Percentiles rank a stretch among this genome's conserved stretches.
phyloP scores from a whole-genome alignment of 1,284 basidiomycete species.

The Cutaneotrichosporon sp. region DNA sequence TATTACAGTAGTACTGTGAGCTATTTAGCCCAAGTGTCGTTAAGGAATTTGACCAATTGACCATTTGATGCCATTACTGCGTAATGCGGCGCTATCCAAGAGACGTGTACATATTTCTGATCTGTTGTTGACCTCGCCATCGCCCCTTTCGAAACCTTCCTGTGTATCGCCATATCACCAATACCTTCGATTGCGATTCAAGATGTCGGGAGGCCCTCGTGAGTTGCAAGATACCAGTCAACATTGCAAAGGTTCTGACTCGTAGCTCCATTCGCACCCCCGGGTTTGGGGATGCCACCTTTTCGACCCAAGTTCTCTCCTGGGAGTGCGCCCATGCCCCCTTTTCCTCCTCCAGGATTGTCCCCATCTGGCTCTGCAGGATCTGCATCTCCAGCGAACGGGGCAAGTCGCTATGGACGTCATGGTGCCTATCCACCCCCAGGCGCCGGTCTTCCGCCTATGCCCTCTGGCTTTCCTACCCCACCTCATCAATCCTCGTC shows the following conservation, averaged over 20 bases:
- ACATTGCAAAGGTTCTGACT: neutral
- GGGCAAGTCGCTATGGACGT: neutral
- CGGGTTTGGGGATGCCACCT: constrained; percentile 21
- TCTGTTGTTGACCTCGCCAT: no score
- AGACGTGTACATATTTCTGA: no score
- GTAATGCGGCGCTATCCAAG: no score
- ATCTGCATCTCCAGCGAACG: neutral
- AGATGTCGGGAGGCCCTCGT: constrained; percentile 12
- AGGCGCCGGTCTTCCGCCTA: neutral
- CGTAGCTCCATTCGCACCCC: constrained; percentile 7
- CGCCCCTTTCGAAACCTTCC: no score
- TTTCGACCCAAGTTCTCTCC: constrained; percentile 34
- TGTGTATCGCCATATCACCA: no score
- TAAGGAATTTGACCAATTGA: no score
- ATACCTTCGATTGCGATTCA: neutral
- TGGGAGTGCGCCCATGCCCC: constrained; percentile 10
- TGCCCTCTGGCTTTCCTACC: neutral
- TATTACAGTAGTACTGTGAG: no score
- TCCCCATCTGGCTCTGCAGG: neutral
- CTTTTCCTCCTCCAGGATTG: constrained; percentile 19
- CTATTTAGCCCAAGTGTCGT: no score
- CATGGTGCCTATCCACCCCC: neutral
- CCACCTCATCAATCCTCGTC: neutral
- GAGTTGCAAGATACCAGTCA: neutral
- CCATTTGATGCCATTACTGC: no score